Conservation (phyloP, 345 rosid genomes). For the Microthlaspi erraticum region DNA sequence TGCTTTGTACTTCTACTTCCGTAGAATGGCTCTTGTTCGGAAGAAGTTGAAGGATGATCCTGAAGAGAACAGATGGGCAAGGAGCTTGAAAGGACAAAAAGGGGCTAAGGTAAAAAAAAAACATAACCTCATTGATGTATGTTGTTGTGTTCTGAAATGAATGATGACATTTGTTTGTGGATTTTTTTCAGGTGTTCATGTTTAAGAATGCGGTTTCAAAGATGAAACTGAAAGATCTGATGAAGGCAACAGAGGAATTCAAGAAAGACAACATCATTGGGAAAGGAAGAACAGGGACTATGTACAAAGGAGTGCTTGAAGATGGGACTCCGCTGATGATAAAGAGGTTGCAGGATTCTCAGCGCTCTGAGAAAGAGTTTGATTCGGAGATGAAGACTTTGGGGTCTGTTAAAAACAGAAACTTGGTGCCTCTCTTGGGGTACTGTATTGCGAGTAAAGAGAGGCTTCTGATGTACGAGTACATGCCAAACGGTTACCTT, state of each 20-base stretch:
- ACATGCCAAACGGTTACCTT: conserved; percentile 80
- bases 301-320: conserved; percentile 80
- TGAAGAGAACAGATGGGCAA: conserved; percentile 91
- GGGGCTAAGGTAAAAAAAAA: conserved; percentile 66
- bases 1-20: conserved; percentile 59
- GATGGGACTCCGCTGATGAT: conserved; percentile 80
- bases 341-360: conserved; percentile 92
- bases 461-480: conserved; percentile 74
- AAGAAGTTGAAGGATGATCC: conserved; percentile 86
- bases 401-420: conserved; percentile 80
- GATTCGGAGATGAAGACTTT: conserved; percentile 79
- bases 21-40: conserved; percentile 55
- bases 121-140: background rate
- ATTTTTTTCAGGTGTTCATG: conserved; percentile 70
- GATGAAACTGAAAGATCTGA: conserved; percentile 82
- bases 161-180: conserved; percentile 22
- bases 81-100: conserved; percentile 67
- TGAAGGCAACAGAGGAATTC: conserved; percentile 87
- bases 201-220: conserved; percentile 77
- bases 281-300: conserved; percentile 82
- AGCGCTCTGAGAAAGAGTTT: conserved; percentile 82
- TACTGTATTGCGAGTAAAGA: conserved; percentile 74
- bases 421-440: conserved; percentile 90
- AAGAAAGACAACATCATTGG: conserved; percentile 80
- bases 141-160: conserved; percentile 8